Base-by-base conservation (phyloP, 2,329 filamentous ascomycete genomes). In the Aspergillus sp. region DNA sequence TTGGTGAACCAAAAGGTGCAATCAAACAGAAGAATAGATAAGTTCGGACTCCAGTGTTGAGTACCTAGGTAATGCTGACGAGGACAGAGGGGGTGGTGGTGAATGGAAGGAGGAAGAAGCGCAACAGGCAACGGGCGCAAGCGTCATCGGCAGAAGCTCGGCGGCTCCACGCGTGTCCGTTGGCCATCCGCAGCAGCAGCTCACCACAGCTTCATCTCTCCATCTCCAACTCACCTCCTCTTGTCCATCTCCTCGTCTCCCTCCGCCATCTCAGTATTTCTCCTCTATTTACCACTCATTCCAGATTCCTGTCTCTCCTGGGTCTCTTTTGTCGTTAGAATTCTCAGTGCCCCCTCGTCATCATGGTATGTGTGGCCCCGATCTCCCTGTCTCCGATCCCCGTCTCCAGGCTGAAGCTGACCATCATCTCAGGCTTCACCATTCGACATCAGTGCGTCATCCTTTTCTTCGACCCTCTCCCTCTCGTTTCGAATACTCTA, bases 401-500 rank as follows among this genome's bases (percentile, higher is more conserved):
- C 55, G 47, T n/a, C 50, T 58, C 49, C 47, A 58, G 56, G 54
- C 43, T 50, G 43, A 58, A 67, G 68, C 71, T 74, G 59, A 67
- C 62, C 46, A 49, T 65, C 61, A 60, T 63, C 63, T 65, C 64
- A 96, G 91, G 86, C 86, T 71, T 94, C 89, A 62, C 92, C 91
- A 64, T 96, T 96, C 84, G 88, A 90, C 74, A 96, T 96, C 86
- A 96, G 91, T 96, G 82, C 73, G 84, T 63, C 53, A 41, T 45
- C 53, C 45, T 47, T 36, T 59, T 41, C 52, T 45, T 47, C 43
- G 49, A 52, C 45, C 24, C 49, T 41, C 24, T 38, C 52, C 40
- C 43, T 44, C 26, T 32, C 36, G 30, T 22, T 14, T 41, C 38
- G 40, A 52, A 60, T 33, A 16, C 24, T 24, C 16, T 9, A 17